Conservation (phyloP, 805 yeast genomes). For the Kodamaea jinghongensis region DNA sequence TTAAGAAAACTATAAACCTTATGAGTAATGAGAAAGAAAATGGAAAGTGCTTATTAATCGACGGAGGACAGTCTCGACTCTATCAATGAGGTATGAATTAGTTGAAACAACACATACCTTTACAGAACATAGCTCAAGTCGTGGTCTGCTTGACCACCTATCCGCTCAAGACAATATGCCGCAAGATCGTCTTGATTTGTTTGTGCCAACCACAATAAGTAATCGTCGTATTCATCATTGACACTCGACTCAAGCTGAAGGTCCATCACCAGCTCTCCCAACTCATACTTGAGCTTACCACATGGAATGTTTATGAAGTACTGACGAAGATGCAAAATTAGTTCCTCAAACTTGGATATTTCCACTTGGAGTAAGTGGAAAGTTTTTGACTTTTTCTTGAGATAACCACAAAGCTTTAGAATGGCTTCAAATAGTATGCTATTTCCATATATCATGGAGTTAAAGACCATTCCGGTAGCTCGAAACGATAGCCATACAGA, state of each 20-base stretch:
- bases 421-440: conserved; percentile 24
- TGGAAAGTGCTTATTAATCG: conserved; percentile 26
- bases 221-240: conserved; percentile 7
- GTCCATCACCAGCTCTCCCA: conserved; percentile 2
- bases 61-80: too few relatives aligned
- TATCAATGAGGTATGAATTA: too few relatives aligned
- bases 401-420: conserved; percentile 9
- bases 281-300: background rate
- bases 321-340: background rate
- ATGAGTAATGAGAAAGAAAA: conserved; percentile 24
- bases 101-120: too few relatives aligned
- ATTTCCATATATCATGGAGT: conserved; percentile 26
- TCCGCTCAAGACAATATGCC: background rate
- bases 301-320: conserved; percentile 1
- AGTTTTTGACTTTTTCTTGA: conserved; percentile 1
- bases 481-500: conserved; percentile 21
- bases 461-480: conserved; percentile 18
- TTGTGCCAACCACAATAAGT: conserved; percentile 5
- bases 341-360: background rate
- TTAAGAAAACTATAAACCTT: conserved; percentile 20
- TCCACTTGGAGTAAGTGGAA: background rate
- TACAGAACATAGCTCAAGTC: too few relatives aligned
- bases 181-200: background rate
- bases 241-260: conserved; percentile 1
- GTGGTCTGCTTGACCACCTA: too few relatives aligned